Conservation (phyloP, 352 stramenopile species). For the Phytophthora fragariae region DNA sequence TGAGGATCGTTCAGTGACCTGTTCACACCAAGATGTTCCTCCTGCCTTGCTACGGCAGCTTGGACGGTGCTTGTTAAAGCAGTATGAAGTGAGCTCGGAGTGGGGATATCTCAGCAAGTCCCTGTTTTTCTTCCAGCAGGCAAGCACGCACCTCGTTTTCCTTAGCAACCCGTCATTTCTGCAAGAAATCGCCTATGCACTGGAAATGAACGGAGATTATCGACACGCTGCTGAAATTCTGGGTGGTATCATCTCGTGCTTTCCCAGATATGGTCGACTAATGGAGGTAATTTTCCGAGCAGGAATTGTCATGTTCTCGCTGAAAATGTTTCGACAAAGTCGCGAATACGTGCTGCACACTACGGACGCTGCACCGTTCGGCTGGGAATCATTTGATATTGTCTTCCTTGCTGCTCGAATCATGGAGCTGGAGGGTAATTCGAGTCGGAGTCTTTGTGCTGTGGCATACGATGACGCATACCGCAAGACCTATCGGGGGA, state of each 20-base stretch:
- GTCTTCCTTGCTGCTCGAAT: slow-evolving; percentile 69
- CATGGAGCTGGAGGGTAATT: slow-evolving; percentile 64
- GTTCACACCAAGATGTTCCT: slow-evolving; percentile 24
- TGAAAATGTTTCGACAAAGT: slow-evolving; percentile 70
- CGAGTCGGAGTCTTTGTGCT: slow-evolving; percentile 46
- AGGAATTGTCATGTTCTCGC: slow-evolving; percentile 63
- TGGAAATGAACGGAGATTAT: slow-evolving; percentile 53
- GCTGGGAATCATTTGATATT: slow-evolving; percentile 60
- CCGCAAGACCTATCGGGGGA: slow-evolving; percentile 40
- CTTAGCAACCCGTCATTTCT: slow-evolving; percentile 63
- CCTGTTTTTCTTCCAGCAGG: slow-evolving; percentile 59
- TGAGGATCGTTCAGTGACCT: slow-evolving; percentile 1
- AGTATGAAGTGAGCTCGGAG: slow-evolving; percentile 44
- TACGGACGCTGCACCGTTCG: slow-evolving; percentile 57
- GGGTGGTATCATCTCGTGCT: slow-evolving; percentile 62
- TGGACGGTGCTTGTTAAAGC: slow-evolving; percentile 48
- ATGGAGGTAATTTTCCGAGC: slow-evolving; percentile 72
- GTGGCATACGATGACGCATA: slow-evolving; percentile 81
- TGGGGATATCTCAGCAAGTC: slow-evolving; percentile 49
- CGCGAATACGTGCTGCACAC: slow-evolving; percentile 76
- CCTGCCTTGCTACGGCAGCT: slow-evolving; percentile 53
- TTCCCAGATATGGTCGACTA: slow-evolving; percentile 61
- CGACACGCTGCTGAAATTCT: slow-evolving; percentile 63
- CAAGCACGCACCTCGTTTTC: slow-evolving; percentile 52
- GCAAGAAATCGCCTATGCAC: slow-evolving; percentile 60